Percentiles rank a stretch among this genome's conserved stretches.
Evolutionary conservation across 192 early-diverging fungal species (phyloP).

Genomic region (Gryganskiella cystojenkinii): DNA sequence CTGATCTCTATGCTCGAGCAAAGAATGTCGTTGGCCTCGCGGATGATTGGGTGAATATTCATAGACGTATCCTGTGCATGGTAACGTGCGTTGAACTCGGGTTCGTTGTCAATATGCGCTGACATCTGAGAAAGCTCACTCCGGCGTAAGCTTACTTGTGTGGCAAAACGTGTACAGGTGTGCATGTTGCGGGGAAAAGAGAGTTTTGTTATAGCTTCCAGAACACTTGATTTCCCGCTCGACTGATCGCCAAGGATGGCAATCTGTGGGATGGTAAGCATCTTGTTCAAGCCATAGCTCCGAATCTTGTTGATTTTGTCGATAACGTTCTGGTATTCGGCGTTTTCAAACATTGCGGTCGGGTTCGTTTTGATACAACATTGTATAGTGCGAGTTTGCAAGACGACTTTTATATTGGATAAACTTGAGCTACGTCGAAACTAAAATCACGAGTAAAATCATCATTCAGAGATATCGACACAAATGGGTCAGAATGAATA

Average conservation of each 20-base stretch:
- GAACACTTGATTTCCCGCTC: slow-evolving; percentile 39
- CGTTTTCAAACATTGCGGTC: slow-evolving; percentile 22
- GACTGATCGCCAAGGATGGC: slow-evolving; percentile 47
- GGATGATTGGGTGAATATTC: neutral
- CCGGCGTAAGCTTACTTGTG: slow-evolving; percentile 31
- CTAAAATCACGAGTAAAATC: too few relatives aligned
- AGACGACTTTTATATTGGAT: too few relatives aligned
- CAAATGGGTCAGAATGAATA: too few relatives aligned
- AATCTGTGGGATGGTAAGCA: slow-evolving; percentile 43
- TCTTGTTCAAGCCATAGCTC: slow-evolving; percentile 35
- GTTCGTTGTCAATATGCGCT: slow-evolving; percentile 29
- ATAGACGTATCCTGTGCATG: neutral
- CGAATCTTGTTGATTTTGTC: slow-evolving; percentile 46
- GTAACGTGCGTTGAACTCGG: slow-evolving; percentile 29
- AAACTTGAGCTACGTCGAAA: too few relatives aligned
- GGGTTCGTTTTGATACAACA: too few relatives aligned
- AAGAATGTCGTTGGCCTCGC: neutral
- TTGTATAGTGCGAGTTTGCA: too few relatives aligned
- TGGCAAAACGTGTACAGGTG: slow-evolving; percentile 42
- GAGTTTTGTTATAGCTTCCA: slow-evolving; percentile 34
- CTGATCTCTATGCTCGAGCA: neutral
- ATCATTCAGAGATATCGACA: too few relatives aligned
- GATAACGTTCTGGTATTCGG: slow-evolving; percentile 29
- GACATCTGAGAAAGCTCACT: slow-evolving; percentile 16
- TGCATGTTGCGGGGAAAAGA: slow-evolving; percentile 33